These are phyloP conservation scores for Pythium vanterpoolii DNA, from an alignment of 352 stramenopile genomes.

Conservation along the genomic window DNA sequence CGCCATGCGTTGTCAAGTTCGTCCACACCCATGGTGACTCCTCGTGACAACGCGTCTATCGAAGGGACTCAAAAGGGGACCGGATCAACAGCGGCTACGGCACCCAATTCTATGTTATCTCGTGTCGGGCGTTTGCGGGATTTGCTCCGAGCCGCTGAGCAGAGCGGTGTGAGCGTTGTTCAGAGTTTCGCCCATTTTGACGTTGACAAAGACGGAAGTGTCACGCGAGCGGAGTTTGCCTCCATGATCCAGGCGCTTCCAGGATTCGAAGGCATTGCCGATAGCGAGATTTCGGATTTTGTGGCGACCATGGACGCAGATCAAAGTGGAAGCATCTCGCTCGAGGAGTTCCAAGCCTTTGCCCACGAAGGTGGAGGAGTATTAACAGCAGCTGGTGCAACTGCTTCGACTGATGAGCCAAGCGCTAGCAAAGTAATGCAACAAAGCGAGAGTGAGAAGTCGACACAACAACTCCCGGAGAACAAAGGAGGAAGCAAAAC, in stretches of 20 bases:
- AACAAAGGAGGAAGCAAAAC: not conserved
- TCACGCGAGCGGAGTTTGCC: slow-evolving; percentile 53
- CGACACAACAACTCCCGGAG: not conserved
- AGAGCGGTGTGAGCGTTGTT: slow-evolving; percentile 19
- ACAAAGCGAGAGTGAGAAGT: no score
- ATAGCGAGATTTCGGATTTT: slow-evolving; percentile 34
- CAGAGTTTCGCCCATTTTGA: slow-evolving; percentile 42
- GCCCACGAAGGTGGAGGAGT: not conserved
- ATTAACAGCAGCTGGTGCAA: not conserved
- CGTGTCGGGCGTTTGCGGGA: slow-evolving; percentile 16
- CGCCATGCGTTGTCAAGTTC: not conserved
- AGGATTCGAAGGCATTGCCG: slow-evolving; percentile 34
- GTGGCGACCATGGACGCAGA: slow-evolving; percentile 55
- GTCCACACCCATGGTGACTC: not conserved
- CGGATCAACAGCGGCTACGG: not conserved
- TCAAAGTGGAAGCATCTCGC: slow-evolving; percentile 43
- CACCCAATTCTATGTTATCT: no score
- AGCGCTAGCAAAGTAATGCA: not conserved
- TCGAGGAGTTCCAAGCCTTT: slow-evolving; percentile 53
- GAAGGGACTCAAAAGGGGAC: not conserved
- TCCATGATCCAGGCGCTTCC: slow-evolving; percentile 39
- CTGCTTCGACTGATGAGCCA: not conserved
- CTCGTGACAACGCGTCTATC: not conserved
- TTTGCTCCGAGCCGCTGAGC: slow-evolving; percentile 22
- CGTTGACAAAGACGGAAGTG: slow-evolving; percentile 30